Base-by-base conservation (phyloP, 2,329 filamentous ascomycete species). In the Fusarium heterosporum region DNA sequence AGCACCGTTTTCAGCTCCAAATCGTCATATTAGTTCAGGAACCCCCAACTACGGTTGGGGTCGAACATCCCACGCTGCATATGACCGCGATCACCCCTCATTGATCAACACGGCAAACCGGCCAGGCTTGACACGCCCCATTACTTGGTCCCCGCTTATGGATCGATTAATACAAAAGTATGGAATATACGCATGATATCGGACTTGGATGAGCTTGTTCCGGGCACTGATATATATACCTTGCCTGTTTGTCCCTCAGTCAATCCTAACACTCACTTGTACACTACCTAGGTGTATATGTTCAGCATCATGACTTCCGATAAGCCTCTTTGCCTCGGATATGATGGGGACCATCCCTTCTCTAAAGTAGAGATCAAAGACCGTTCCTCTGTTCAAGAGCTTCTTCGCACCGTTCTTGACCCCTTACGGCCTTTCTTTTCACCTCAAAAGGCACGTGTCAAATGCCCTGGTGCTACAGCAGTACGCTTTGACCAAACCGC, bases 401-500 rank as follows among this genome's bases (percentile, higher is more conserved):
- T 89, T 12, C 83, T 90, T 14, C 78, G 80, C 36, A 84, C 87
- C 4, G 81, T 94, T 11, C 85, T 94, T 26, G 88, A 92, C 71
- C 91, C 91, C 10, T 81, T 94, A 7, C 82, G 89, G 60, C 85
- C 88, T 4, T 91, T 91, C 77, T 92, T 93, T 77, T 93, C 91
- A 2, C 87, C 88, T 0, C 74, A 81, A 41, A 85, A 86, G 72
- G 87, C 89, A 12, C 83, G 90, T 45, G 84, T 93, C 45, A 88
- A 87, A 72, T 85, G 89, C 25, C 85, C 85, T 2, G 91, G 91
- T 7, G 87, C 85, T 14, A 92, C 90, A 0, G 90, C 90, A 17
- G 92, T 92, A 19, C 83, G 90, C 26, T 94, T 93, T 75, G 92
- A 94, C 74, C 89, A 93, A 75, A 86, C 88, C 2, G 91, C 90